Evolutionary conservation across 768 basidiomycete genomes (phyloP), one percentile per base, ranked within the genome.

Genomic region (Candolleomyces efflorescens): DNA sequence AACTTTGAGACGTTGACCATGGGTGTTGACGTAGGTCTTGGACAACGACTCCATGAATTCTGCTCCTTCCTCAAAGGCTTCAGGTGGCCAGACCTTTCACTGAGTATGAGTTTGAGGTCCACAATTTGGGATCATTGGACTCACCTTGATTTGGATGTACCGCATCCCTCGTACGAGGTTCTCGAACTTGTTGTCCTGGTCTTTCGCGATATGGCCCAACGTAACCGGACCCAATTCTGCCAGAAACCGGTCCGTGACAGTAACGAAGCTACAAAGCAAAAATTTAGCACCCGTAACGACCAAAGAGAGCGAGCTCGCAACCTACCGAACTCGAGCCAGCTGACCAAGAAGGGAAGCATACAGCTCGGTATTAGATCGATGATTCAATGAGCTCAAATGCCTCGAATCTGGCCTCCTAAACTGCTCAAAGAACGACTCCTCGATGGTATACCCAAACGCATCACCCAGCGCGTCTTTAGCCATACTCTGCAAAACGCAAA

Each of bases 241-340:
- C 52, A 94, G 71, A 69, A 95, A 98, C 0, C 92, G 84, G 71
- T 97, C 94, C 3, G 92, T 93, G n/a, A 98, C 91, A 58, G 87
- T 94, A 62, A 89, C 78, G 64, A 98, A 98, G 53, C 94, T 92
- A 56, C n/a, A n/a, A n/a, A n/a, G 20, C 5, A 11, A 53, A 58
- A 23, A 20, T 49, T 23, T 53, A 36, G 47, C 9, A 48, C 15
- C 17, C 9, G 43, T 32, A 32, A 32, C 32, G 7, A 32, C 11
- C 6, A 17, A 53, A 15, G 5, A 41, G 26, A 51, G 9, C 20
- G 49, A 5, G 26, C 43, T 39, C 17, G 48, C 36, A 27, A 69
- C 86, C 32, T 61, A 93, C 92, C 93, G 81, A 59, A 91, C 76
- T 63, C 84, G 86, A 1, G 93, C 88, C 55, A 96, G 75, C 63